Percentiles rank a stretch among this genome's conserved stretches.
phyloP scores from a whole-genome alignment of 1,139 yeast genomes.

The Zygosaccharomyces pseudobailii region DNA sequence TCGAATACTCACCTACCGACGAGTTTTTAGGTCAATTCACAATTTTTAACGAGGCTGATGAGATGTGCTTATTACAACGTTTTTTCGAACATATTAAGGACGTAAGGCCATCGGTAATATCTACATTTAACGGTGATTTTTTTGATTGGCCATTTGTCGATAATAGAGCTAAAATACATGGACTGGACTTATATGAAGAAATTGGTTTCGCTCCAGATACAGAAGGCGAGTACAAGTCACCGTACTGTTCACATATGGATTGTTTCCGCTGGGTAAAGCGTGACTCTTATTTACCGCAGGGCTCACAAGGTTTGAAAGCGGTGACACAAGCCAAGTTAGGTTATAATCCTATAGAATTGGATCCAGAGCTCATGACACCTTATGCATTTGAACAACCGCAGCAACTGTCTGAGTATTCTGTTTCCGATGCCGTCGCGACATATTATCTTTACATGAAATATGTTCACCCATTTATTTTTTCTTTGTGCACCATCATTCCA shows the following conservation, averaged over 20 bases:
- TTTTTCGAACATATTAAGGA: conserved; percentile 92
- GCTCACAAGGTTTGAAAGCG: conserved; percentile 96
- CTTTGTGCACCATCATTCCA: conserved; percentile 92
- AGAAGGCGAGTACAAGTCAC: conserved; percentile 90
- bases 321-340: conserved; percentile 96
- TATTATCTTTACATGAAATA: conserved; percentile 93
- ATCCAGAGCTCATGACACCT: conserved; percentile 97
- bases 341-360: conserved; percentile 92
- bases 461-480: conserved; percentile 95
- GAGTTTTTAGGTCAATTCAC: conserved; percentile 90
- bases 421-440: conserved; percentile 98
- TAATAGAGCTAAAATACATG: conserved; percentile 76
- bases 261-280: conserved; percentile 98
- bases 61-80: conserved; percentile 62
- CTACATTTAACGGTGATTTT: conserved; percentile 96
- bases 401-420: conserved; percentile 89
- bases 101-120: conserved; percentile 86
- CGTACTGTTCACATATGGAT: conserved; percentile 95
- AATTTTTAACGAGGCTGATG: conserved; percentile 86
- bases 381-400: conserved; percentile 95
- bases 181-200: conserved; percentile 83
- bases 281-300: conserved; percentile 96
- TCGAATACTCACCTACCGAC: conserved; percentile 95
- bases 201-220: conserved; percentile 89
- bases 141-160: conserved; percentile 99